phyloP scores from a whole-genome alignment of 2,329 filamentous ascomycete species.

The Aureobasidium sp. region DNA sequence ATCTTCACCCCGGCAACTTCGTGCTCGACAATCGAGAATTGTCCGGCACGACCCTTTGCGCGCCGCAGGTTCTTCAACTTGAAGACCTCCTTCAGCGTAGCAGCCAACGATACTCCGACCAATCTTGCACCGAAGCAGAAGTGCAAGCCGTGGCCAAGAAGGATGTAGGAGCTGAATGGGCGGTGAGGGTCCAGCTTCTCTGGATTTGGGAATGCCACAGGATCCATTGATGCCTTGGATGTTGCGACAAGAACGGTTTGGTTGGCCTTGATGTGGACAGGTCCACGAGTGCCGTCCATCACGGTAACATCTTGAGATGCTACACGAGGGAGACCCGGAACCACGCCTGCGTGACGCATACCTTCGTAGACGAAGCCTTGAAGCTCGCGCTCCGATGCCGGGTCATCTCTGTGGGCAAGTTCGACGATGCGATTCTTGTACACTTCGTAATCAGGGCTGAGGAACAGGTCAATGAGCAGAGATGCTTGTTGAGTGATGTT shows the following conservation, averaged over 20 bases:
- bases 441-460: constrained; percentile 43
- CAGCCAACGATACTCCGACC: constrained; percentile 34
- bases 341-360: constrained; percentile 47
- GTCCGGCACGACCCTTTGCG: constrained; percentile 32
- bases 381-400: constrained; percentile 39
- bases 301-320: constrained; percentile 38
- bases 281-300: constrained; percentile 42
- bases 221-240: constrained; percentile 38
- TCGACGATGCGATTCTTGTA: constrained; percentile 48
- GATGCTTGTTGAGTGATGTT: constrained; percentile 49
- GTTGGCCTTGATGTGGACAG: constrained; percentile 39
- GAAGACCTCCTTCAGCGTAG: constrained; percentile 40
- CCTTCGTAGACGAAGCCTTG: constrained; percentile 50
- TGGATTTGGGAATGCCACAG: constrained; percentile 35
- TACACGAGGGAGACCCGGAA: constrained; percentile 47
- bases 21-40: constrained; percentile 39
- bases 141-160: constrained; percentile 36
- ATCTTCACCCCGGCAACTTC: constrained; percentile 43
- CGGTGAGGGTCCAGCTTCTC: constrained; percentile 39
- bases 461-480: constrained; percentile 47
- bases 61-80: constrained; percentile 38
- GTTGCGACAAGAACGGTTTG: constrained; percentile 41
- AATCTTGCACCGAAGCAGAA: constrained; percentile 37
- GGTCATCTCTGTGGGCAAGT: constrained; percentile 40
- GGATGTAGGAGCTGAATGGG: constrained; percentile 32